These are phyloP conservation scores for Aspergillus quadrilineatus DNA, from an alignment of 2,329 filamentous ascomycete species.

Conservation along the genomic window DNA sequence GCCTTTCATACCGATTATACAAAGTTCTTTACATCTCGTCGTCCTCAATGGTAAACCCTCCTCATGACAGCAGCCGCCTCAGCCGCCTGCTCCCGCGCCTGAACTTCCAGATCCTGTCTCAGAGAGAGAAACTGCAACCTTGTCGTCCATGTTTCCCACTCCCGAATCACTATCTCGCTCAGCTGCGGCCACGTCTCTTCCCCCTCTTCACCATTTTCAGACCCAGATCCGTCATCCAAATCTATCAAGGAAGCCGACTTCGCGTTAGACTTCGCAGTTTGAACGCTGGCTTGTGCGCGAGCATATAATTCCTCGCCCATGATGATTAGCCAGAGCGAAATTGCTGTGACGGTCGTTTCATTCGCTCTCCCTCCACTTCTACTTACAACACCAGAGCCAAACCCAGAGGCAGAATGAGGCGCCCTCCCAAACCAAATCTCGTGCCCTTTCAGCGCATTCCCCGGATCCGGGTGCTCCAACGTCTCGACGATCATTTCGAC, in stretches of 20 bases:
- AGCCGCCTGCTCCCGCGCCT: slow-evolving; percentile 20
- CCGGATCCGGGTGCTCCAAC: not conserved
- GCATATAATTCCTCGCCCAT: slow-evolving; percentile 25
- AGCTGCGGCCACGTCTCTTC: not conserved
- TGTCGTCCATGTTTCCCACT: slow-evolving; percentile 21
- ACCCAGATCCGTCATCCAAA: not conserved
- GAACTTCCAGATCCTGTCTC: slow-evolving; percentile 18
- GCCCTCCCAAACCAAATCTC: not conserved
- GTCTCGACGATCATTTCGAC: slow-evolving; percentile 7
- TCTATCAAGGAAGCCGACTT: not conserved
- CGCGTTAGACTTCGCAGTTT: not conserved
- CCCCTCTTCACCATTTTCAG: not conserved
- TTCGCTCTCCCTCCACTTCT: not conserved
- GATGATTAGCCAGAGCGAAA: slow-evolving; percentile 20
- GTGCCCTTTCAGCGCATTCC: not conserved
- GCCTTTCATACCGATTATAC: no score
- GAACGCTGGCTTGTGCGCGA: not conserved
- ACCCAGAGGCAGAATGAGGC: not conserved
- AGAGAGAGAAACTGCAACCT: slow-evolving; percentile 20
- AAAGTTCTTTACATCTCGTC: not conserved
- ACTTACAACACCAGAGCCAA: not conserved
- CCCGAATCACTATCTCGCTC: slow-evolving; percentile 4
- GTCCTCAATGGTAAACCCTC: slow-evolving; percentile 11
- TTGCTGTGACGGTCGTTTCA: not conserved
- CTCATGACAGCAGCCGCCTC: slow-evolving; percentile 24